phyloP scores from a whole-genome alignment of 306 rosid genomes.

The Prunus fruticosa region DNA sequence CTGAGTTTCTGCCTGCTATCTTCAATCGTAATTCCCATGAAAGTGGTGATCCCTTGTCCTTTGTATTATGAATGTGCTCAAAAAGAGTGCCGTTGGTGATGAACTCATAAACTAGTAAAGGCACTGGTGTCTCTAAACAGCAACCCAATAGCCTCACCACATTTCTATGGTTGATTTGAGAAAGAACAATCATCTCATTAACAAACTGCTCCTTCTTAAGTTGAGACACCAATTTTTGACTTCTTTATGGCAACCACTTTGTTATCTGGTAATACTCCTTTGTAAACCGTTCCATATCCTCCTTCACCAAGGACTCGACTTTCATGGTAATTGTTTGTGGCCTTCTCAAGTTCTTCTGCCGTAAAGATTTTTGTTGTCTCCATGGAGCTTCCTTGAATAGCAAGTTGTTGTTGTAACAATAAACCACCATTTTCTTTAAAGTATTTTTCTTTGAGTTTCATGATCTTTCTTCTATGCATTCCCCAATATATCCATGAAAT shows the following conservation, averaged over 20 bases:
- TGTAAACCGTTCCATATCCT: constrained; percentile 16
- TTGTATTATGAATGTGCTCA: not conserved
- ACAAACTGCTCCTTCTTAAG: not conserved
- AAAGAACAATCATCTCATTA: constrained; percentile 4
- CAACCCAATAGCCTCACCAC: constrained; percentile 13
- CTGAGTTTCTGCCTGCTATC: not conserved
- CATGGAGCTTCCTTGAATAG: not conserved
- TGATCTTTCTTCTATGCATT: not conserved
- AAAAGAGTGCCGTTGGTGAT: not conserved
- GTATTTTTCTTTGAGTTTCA: not conserved
- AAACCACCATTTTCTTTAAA: not conserved
- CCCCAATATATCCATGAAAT: not conserved
- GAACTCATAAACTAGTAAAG: constrained; percentile 9
- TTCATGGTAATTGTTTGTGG: constrained; percentile 4
- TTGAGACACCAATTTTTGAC: not conserved
- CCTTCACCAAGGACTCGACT: not conserved
- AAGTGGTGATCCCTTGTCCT: not conserved
- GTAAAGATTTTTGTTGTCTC: not conserved
- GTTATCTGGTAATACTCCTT: not conserved
- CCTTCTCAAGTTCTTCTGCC: not conserved
- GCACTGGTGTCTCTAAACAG: not conserved
- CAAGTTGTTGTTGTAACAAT: not conserved
- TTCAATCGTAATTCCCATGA: not conserved
- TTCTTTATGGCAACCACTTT: constrained; percentile 1
- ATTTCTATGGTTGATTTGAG: constrained; percentile 12